Evolutionary conservation across 495 filamentous ascomycete species (phyloP).

Genomic region (Monascus purpureus): DNA sequence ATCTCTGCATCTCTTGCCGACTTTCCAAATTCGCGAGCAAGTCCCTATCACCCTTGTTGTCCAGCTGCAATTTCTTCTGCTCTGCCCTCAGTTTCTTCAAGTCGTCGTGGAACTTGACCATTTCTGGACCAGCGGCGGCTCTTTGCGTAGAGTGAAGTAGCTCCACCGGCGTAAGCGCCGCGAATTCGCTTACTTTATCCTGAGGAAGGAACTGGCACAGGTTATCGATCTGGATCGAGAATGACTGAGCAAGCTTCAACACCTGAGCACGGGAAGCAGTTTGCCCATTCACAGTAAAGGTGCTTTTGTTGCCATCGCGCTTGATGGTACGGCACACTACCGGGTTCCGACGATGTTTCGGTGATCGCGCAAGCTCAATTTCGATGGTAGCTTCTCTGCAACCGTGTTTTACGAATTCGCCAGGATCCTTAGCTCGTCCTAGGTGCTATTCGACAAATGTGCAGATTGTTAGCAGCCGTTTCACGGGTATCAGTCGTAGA

Average conservation of each 20-base stretch:
- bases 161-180: slow-evolving; percentile 71
- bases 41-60: slow-evolving; percentile 45
- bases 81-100: slow-evolving; percentile 55
- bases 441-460: slow-evolving; percentile 43
- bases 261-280: slow-evolving; percentile 43
- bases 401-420: slow-evolving; percentile 91
- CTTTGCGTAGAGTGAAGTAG: slow-evolving; percentile 72
- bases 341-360: slow-evolving; percentile 41
- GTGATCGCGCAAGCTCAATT: slow-evolving; percentile 61
- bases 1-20: slow-evolving; percentile 63
- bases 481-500: neutral
- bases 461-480: neutral
- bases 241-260: slow-evolving; percentile 45
- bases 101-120: slow-evolving; percentile 63
- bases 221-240: slow-evolving; percentile 92
- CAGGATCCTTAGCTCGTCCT: slow-evolving; percentile 70
- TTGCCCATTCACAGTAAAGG: slow-evolving; percentile 56
- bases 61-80: slow-evolving; percentile 49
- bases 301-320: slow-evolving; percentile 64
- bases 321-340: slow-evolving; percentile 63
- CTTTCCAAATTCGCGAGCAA: slow-evolving; percentile 49
- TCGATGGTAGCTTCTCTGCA: slow-evolving; percentile 65
- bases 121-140: slow-evolving; percentile 68
- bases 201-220: slow-evolving; percentile 96
- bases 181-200: slow-evolving; percentile 91